Percentiles rank a stretch among this genome's conserved stretches.
These are phyloP conservation scores for Scenedesmus sp. DNA, from an alignment of 163 green algal genomes.

Conservation along the genomic window DNA sequence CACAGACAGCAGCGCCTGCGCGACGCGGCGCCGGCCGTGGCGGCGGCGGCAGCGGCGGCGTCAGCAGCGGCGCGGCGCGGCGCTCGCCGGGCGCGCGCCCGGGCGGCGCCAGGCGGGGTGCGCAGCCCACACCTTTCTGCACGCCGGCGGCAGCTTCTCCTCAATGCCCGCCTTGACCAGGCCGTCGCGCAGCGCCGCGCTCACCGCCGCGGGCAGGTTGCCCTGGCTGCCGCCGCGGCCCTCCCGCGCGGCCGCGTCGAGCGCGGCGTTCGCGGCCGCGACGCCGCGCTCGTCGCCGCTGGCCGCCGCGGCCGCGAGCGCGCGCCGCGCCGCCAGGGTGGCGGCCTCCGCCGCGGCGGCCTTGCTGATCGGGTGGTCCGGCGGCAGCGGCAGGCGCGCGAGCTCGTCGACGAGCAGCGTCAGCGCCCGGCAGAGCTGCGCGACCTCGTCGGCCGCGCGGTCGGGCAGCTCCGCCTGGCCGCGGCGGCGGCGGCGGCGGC, in stretches of 20 bases:
- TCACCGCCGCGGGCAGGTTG: background rate
- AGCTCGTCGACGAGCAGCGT: conserved; percentile 3
- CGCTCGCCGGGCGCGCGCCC: background rate
- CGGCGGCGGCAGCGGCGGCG: background rate
- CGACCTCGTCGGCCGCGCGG: conserved; percentile 28
- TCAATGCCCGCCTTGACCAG: conserved; percentile 5
- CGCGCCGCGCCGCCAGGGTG: background rate
- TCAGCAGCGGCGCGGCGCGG: background rate
- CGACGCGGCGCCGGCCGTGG: too few relatives aligned
- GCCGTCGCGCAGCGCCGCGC: background rate
- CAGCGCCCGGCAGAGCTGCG: conserved; percentile 17
- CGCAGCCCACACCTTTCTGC: background rate
- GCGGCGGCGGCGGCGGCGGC: too few relatives aligned
- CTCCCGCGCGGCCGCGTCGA: background rate
- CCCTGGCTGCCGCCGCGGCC: background rate
- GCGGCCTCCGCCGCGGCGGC: background rate
- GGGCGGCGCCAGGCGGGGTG: background rate
- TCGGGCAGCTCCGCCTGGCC: background rate
- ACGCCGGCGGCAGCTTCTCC: conserved; percentile 15
- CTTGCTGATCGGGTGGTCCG: too few relatives aligned
- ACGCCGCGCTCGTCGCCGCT: too few relatives aligned
- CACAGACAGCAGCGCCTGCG: conserved; percentile 26
- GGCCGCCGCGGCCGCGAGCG: background rate
- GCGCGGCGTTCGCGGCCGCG: too few relatives aligned
- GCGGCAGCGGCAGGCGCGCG: background rate